phyloP scores from a whole-genome alignment of 1,284 basidiomycete species.

The Papiliotrema flavescens region DNA sequence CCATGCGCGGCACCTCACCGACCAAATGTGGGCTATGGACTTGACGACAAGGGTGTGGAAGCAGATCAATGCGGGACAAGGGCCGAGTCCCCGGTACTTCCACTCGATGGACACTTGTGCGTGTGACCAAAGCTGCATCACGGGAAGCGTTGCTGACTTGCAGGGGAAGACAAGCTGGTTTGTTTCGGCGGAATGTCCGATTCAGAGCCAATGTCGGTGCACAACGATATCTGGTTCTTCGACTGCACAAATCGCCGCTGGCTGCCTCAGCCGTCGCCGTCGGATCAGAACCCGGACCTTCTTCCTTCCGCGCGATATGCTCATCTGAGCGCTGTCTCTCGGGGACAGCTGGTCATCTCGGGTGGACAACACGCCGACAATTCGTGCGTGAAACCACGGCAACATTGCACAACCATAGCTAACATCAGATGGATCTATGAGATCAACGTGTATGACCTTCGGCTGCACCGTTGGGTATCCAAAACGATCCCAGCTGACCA shows the following conservation, averaged over 20 bases:
- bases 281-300: constrained; percentile 44
- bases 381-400: constrained; percentile 24
- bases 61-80: constrained; percentile 56
- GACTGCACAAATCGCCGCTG: constrained; percentile 67
- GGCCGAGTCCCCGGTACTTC: constrained; percentile 75
- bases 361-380: constrained; percentile 77
- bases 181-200: constrained; percentile 84
- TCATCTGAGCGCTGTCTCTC: constrained; percentile 78
- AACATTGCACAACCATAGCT: constrained; percentile 42
- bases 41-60: constrained; percentile 74
- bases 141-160: constrained; percentile 6
- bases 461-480: constrained; percentile 64
- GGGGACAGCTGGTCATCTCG: constrained; percentile 81
- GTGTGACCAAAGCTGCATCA: constrained; percentile 45
- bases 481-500: too few species aligned
- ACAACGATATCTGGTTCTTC: constrained; percentile 82
- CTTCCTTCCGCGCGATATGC: constrained; percentile 80
- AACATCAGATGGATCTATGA: constrained; percentile 72
- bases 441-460: constrained; percentile 78
- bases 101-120: constrained; percentile 83
- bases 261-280: constrained; percentile 52
- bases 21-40: constrained; percentile 83
- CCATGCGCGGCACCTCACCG: constrained; percentile 77
- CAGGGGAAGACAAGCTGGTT: constrained; percentile 81
- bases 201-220: constrained; percentile 62